Evolutionary conservation across 2,329 filamentous ascomycete species (phyloP).

Genomic region (Clonostachys byssicola): DNA sequence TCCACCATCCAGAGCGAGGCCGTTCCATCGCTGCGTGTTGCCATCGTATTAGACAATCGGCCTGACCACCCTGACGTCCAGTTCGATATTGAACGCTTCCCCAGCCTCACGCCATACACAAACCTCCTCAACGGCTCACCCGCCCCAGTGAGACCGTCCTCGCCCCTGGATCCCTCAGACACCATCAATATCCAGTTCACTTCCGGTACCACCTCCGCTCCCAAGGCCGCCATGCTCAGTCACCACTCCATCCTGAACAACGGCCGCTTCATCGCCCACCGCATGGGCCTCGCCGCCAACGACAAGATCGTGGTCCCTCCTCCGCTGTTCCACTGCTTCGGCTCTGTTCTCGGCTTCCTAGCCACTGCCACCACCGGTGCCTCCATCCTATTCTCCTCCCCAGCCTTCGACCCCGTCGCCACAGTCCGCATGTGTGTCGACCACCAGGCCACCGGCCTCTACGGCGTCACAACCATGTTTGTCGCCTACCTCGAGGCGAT

Average conservation of each 20-base stretch:
- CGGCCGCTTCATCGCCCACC: constrained; percentile 74
- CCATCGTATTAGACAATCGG: constrained; percentile 81
- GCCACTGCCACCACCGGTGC: constrained; percentile 80
- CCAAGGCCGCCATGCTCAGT: constrained; percentile 86
- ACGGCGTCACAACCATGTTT: constrained; percentile 95
- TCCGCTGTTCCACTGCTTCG: constrained; percentile 88
- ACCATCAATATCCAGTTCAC: constrained; percentile 96
- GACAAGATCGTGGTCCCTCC: constrained; percentile 84
- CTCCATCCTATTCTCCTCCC: constrained; percentile 78
- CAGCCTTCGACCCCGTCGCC: constrained; percentile 79
- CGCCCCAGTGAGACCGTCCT: constrained; percentile 32
- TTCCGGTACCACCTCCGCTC: constrained; percentile 84
- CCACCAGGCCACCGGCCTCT: constrained; percentile 60
- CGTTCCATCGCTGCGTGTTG: constrained; percentile 64
- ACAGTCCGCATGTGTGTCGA: constrained; percentile 55
- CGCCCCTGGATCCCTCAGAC: constrained; percentile 55
- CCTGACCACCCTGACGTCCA: constrained; percentile 32
- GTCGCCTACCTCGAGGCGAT: constrained; percentile 74
- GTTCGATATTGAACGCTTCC: constrained; percentile 36
- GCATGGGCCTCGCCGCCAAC: constrained; percentile 72
- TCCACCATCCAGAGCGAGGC: constrained; percentile 28
- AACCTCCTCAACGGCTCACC: constrained; percentile 27
- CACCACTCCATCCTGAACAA: constrained; percentile 92
- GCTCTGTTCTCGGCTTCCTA: constrained; percentile 90
- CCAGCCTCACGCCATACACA: constrained; percentile 40